These are phyloP conservation scores for Torulaspora globosa DNA, from an alignment of 1,139 yeast genomes.

Conservation along the genomic window DNA sequence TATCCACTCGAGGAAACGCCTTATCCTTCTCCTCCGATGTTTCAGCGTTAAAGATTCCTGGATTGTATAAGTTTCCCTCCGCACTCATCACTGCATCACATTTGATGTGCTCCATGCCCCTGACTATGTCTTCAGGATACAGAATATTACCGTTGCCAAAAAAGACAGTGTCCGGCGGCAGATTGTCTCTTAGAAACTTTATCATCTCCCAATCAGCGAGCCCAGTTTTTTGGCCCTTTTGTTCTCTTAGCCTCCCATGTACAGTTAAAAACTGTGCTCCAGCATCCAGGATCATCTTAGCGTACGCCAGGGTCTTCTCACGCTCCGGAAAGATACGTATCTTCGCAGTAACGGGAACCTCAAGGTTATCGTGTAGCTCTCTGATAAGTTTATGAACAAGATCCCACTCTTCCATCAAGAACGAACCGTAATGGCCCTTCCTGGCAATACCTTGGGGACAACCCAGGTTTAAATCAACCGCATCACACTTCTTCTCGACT, in stretches of 20 bases:
- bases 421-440: constrained; percentile 93
- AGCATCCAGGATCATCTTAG: constrained; percentile 84
- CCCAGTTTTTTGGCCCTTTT: constrained; percentile 96
- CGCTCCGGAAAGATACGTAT: constrained; percentile 84
- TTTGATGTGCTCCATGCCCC: constrained; percentile 58
- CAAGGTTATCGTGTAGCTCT: constrained; percentile 66
- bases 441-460: constrained; percentile 98
- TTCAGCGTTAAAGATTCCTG: constrained; percentile 64
- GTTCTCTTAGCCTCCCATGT: constrained; percentile 94
- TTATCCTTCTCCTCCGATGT: constrained; percentile 47
- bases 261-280: constrained; percentile 95
- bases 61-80: constrained; percentile 90
- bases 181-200: constrained; percentile 67
- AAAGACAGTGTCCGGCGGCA: constrained; percentile 80
- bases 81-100: constrained; percentile 98
- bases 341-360: constrained; percentile 91
- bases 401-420: constrained; percentile 96
- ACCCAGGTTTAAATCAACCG: constrained; percentile 91
- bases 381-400: constrained; percentile 67
- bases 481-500: constrained; percentile 87
- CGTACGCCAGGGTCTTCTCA: constrained; percentile 81
- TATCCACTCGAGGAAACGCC: constrained; percentile 82
- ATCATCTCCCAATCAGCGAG: constrained; percentile 89
- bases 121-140: constrained; percentile 71
- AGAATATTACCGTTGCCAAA: constrained; percentile 91